These are phyloP conservation scores for Colletotrichum siamense DNA, from an alignment of 2,329 filamentous ascomycete species.

Conservation along the genomic window DNA sequence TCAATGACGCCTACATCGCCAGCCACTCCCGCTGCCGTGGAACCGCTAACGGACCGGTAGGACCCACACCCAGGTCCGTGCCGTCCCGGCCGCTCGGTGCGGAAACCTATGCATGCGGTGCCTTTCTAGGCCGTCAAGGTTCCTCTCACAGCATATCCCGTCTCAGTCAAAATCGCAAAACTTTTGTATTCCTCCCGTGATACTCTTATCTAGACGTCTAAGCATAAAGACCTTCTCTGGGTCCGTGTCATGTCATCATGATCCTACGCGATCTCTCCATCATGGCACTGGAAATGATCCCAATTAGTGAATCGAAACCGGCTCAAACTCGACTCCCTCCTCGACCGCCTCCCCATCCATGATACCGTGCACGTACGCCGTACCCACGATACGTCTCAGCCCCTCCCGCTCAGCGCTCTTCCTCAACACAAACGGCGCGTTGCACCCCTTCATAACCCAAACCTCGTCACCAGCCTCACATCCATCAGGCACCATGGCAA, in stretches of 20 bases:
- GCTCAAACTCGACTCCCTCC: background rate
- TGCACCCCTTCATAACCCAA: constrained; percentile 19
- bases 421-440: constrained; percentile 19
- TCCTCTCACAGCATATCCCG: background rate
- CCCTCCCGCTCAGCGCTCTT: constrained; percentile 14
- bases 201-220: background rate
- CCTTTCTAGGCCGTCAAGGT: background rate
- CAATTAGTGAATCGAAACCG: constrained; percentile 14
- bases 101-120: background rate
- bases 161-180: background rate
- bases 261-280: background rate
- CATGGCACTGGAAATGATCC: background rate
- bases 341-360: constrained; percentile 7
- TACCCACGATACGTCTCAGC: background rate
- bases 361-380: constrained; percentile 19
- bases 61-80: background rate
- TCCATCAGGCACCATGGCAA: constrained; percentile 16
- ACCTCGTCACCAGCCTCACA: constrained; percentile 12
- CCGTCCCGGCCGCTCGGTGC: background rate
- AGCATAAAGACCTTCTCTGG: background rate
- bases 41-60: background rate
- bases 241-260: background rate
- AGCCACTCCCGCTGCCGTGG: background rate
- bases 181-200: background rate
- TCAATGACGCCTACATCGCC: constrained; percentile 21